These are phyloP conservation scores for Triangularia verruculosa DNA, from an alignment of 2,329 filamentous ascomycete genomes.

Conservation along the genomic window DNA sequence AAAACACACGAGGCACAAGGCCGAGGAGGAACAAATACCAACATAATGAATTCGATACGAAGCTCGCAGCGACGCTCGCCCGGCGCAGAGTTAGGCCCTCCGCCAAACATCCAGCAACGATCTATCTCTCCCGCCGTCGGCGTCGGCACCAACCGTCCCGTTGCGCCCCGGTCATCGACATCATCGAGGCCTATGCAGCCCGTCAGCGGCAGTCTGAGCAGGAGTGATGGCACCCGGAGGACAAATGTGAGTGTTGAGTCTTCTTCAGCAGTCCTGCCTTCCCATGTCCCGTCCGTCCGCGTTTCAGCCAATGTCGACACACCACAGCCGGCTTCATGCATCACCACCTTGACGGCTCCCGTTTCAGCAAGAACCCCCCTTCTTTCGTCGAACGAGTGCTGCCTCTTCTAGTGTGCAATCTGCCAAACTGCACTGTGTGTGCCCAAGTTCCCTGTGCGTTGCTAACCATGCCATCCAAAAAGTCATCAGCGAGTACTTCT, in stretches of 20 bases:
- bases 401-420: conserved; percentile 1
- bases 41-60: conserved; percentile 34
- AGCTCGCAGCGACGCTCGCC: conserved; percentile 57
- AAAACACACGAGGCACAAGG: conserved; percentile 1
- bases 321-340: conserved; percentile 20
- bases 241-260: conserved; percentile 53
- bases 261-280: conserved; percentile 20
- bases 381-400: neutral
- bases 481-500: conserved; percentile 53
- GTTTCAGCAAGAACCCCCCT: neutral
- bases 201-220: conserved; percentile 30
- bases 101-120: conserved; percentile 53
- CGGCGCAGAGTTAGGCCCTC: conserved; percentile 58
- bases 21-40: neutral
- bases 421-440: neutral
- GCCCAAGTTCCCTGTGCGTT: conserved; percentile 23
- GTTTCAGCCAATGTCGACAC: conserved; percentile 15
- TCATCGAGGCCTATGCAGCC: conserved; percentile 55
- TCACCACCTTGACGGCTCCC: conserved; percentile 1
- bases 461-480: conserved; percentile 34
- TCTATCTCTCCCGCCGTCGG: conserved; percentile 58
- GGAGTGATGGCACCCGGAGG: conserved; percentile 47
- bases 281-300: neutral
- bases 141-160: conserved; percentile 39
- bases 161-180: conserved; percentile 61